Base-by-base conservation (phyloP, 805 yeast species). In the Barnettozyma sp. region DNA sequence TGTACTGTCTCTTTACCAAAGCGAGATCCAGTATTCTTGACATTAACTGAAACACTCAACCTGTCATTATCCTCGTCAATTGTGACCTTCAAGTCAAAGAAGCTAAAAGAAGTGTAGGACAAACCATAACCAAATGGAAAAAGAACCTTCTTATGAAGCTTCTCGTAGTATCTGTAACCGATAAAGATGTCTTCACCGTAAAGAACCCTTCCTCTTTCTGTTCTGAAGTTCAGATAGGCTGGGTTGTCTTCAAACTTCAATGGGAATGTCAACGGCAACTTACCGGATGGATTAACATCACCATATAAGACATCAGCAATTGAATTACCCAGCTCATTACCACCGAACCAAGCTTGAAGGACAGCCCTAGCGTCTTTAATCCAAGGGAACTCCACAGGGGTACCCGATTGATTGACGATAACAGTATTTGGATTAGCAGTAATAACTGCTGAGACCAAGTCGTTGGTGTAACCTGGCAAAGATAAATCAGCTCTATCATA, bases 171-270 rank as follows among this genome's bases (percentile, higher is more conserved):
- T 39, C 76, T 60, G 60, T 78, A 76, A 16, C 83, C 84, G 34
- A 78, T 73, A 49, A 63, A 77, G 27, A 78, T 70, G 51, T 76
- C 82, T 52, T 78, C 85, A 39, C 83, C 82, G 45, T 78, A 78
- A 35, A 70, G 48, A 17, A 68, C 73, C 38, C 68, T 60, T 30
- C 81, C 81, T 44, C 63, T 63, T 44, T 65, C 68, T 11, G 76
- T 62, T 26, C 61, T 60, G 58, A 62, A 73, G 55, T 68, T 73
- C 46, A 73, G 53, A 55, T 52, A 76, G 1, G 80, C 64, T 10
- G 82, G 82, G 38, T 70, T 74, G 52, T 77, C 79, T 43, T 69
- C 65, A 27, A 64, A 48, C 39, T 55, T 62, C 34, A 59, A 46
- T 19, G 82, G 82, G 67, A 70, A 75, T 3, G 79, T 58, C 42